Base-by-base conservation (phyloP, 176 grass and related monocot genomes). In the Tillandsia fasciculata region DNA sequence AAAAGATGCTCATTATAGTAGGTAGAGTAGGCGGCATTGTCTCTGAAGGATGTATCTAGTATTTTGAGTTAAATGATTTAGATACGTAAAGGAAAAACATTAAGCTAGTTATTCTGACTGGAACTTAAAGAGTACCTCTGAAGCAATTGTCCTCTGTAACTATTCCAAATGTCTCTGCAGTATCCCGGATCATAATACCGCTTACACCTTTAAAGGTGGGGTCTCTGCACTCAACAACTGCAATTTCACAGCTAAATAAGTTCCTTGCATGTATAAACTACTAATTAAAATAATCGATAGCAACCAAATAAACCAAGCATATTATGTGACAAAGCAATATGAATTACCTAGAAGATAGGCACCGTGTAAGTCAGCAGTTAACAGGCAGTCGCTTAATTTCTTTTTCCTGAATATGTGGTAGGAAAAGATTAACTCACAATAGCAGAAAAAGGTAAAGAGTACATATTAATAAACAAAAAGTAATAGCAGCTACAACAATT, bases 111-210 rank as follows among this genome's bases (percentile, higher is more conserved):
- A 49, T 48, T n/a, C 63, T 63, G 11, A 73, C n/a, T 24, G 42
- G 13, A 77, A 23, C 33, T 42, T 42, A 50, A n/a, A 18, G 66
- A 29, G 7, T 81, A 97, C 93, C 89, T 90, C 64, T 74, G 65
- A 97, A 92, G 26, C 12, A 53, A 61, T 85, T 90, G 12, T 87
- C 86, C 70, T 83, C 71, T 56, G 86, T 87, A 81, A 85, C 79
- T 71, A 97, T 83, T 52, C 93, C 93, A 83, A 97, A 97, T 15
- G 86, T 92, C 73, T 92, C 89, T 70, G 86, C 70, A 76, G 86
- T 97, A 27, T 92, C 89, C 50, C 86, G 75, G 70, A 97, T 69
- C 89, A 97, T 87, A 74, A 97, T 87, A 27, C 93, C 93, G 52
- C 63, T 81, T 20, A 78, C 53, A 78, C 86, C 93, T 66, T 78